Evolutionary conservation across 495 filamentous ascomycete species (phyloP).

Genomic region (Aspergillus indologenus): DNA sequence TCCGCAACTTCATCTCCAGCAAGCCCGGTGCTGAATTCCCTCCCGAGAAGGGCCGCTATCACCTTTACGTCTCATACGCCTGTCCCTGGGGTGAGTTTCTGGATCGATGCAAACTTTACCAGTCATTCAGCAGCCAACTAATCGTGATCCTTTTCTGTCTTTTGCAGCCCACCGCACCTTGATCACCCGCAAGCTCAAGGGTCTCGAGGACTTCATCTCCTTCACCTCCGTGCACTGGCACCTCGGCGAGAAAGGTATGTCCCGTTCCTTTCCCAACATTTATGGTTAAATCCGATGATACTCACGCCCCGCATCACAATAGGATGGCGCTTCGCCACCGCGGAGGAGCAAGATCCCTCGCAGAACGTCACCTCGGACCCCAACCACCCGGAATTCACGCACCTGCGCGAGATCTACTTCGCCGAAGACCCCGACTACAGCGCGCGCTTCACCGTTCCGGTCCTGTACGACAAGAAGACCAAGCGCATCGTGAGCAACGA

Average conservation of each 20-base stretch:
- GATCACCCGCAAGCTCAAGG: slow-evolving; percentile 65
- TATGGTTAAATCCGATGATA: too few relatives aligned
- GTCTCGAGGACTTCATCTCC: slow-evolving; percentile 61
- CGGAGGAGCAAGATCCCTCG: slow-evolving; percentile 59
- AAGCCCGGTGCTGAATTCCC: slow-evolving; percentile 61
- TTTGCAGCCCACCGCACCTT: slow-evolving; percentile 59
- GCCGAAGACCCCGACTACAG: slow-evolving; percentile 57
- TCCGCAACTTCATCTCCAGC: slow-evolving; percentile 69
- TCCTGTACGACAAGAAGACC: slow-evolving; percentile 61
- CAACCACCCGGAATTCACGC: slow-evolving; percentile 50
- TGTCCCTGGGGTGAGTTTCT: slow-evolving; percentile 62
- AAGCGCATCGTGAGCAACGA: slow-evolving; percentile 56
- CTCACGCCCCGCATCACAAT: background rate
- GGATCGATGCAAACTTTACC: too few relatives aligned
- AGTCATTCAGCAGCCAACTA: too few relatives aligned
- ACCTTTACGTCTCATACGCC: slow-evolving; percentile 71
- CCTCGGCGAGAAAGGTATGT: slow-evolving; percentile 55
- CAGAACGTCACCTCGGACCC: slow-evolving; percentile 53
- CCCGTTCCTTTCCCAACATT: background rate
- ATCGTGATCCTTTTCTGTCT: too few relatives aligned
- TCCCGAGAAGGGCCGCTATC: slow-evolving; percentile 64
- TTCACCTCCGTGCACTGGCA: slow-evolving; percentile 70
- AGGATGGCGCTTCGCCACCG: slow-evolving; percentile 80
- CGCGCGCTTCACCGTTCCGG: slow-evolving; percentile 61
- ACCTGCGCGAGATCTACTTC: slow-evolving; percentile 60